phyloP scores from a whole-genome alignment of 371 early-diverging fungal genomes.

The Sporodiniella umbellata region DNA sequence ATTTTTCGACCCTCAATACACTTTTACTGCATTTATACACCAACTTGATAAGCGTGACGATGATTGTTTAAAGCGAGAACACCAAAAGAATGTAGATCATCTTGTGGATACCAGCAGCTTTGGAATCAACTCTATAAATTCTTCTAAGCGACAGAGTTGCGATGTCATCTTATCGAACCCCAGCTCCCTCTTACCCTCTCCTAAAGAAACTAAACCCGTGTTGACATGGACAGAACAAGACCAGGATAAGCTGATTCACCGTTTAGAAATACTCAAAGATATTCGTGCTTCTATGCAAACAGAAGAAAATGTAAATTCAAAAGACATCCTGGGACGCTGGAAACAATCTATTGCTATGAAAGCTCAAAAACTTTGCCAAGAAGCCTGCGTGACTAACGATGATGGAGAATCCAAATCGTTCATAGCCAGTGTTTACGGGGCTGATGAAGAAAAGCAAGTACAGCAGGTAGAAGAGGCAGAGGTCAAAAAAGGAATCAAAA shows the following conservation, averaged over 20 bases:
- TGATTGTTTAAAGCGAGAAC: constrained; percentile 1
- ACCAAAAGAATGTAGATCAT: constrained; percentile 13
- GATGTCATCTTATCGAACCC: not conserved
- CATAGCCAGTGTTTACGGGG: not conserved
- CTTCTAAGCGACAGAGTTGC: not conserved
- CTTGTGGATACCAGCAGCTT: constrained; percentile 1
- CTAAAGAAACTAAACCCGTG: not conserved
- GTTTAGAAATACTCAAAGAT: constrained; percentile 16
- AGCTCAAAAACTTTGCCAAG: constrained; percentile 10
- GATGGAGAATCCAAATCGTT: not conserved
- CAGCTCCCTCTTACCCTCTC: not conserved
- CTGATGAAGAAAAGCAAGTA: constrained; percentile 1
- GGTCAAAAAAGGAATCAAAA: not conserved
- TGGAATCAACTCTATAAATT: not conserved
- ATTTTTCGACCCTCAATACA: constrained; percentile 24
- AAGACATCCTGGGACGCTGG: constrained; percentile 9
- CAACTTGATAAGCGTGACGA: constrained; percentile 1
- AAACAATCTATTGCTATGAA: constrained; percentile 6
- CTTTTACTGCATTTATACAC: constrained; percentile 19
- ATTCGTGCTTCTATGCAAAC: constrained; percentile 7
- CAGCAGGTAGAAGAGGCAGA: constrained; percentile 1
- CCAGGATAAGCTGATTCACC: constrained; percentile 8
- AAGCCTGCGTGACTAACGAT: not conserved
- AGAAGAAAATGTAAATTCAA: not conserved
- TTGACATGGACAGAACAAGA: constrained; percentile 5